Percentiles rank a stretch among this genome's conserved stretches.
Evolutionary conservation across 2,329 filamentous ascomycete genomes (phyloP).

Genomic region (Berkeleyomyces rouxiae): DNA sequence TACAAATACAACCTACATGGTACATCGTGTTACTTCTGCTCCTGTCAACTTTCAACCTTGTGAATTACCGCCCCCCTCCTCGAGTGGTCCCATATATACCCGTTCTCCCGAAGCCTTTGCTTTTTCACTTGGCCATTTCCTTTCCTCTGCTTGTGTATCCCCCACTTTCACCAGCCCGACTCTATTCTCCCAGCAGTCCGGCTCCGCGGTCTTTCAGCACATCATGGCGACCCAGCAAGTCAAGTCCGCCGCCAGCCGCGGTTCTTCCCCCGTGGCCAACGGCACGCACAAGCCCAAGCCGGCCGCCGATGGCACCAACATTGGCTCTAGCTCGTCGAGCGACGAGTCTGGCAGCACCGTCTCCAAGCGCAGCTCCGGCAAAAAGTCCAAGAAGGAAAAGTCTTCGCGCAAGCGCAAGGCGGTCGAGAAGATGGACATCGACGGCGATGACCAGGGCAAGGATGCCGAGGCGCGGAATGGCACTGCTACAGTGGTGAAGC

Average conservation of each 20-base stretch:
- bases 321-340: slow-evolving; percentile 9
- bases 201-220: neutral
- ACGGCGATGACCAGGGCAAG: slow-evolving; percentile 18
- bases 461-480: neutral
- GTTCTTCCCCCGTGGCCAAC: slow-evolving; percentile 1
- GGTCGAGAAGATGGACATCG: slow-evolving; percentile 27
- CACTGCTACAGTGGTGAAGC: slow-evolving; percentile 2
- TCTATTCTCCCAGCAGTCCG: neutral
- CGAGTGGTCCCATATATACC: neutral
- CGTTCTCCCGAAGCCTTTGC: neutral
- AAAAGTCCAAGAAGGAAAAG: slow-evolving; percentile 11
- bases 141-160: neutral
- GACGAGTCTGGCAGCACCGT: slow-evolving; percentile 10
- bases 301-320: neutral
- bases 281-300: slow-evolving; percentile 6
- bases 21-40: neutral
- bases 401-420: slow-evolving; percentile 18
- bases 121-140: neutral
- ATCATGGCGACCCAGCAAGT: slow-evolving; percentile 10
- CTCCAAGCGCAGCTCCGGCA: slow-evolving; percentile 8
- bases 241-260: neutral
- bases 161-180: neutral
- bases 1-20: neutral
- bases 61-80: neutral
- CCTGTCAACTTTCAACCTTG: neutral